Percentiles rank a stretch among this genome's conserved stretches.
Evolutionary conservation across 495 filamentous ascomycete species (phyloP).

Genomic region (Penicillium fimorum): DNA sequence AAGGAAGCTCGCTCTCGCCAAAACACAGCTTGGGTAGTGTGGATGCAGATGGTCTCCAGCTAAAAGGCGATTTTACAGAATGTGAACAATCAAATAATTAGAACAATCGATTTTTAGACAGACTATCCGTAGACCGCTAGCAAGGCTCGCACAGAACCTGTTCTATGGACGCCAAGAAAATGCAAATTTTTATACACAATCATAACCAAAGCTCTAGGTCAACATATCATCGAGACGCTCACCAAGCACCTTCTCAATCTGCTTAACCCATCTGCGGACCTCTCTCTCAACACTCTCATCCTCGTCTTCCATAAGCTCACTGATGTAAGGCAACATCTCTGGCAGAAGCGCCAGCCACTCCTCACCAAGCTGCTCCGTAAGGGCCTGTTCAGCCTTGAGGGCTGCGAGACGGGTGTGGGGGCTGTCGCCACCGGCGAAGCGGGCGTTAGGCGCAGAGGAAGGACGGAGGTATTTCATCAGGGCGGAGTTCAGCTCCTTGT

Average conservation of each 20-base stretch:
- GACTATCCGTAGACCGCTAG: conserved; percentile 11
- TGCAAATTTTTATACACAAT: conserved; percentile 33
- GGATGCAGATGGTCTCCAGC: too few relatives aligned
- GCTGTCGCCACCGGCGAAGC: conserved; percentile 49
- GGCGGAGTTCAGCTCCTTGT: conserved; percentile 76
- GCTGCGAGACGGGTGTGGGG: conserved; percentile 65
- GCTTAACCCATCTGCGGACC: conserved; percentile 79
- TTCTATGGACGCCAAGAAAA: conserved; percentile 29
- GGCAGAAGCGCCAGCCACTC: conserved; percentile 88
- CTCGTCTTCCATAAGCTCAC: conserved; percentile 92
- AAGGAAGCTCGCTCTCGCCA: too few relatives aligned
- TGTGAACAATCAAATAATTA: neutral
- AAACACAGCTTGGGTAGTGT: too few relatives aligned
- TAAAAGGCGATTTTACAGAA: too few relatives aligned
- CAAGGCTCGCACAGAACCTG: conserved; percentile 16
- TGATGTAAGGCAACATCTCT: conserved; percentile 93
- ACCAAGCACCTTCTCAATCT: conserved; percentile 82
- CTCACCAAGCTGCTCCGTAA: conserved; percentile 78
- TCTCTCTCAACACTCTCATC: conserved; percentile 89
- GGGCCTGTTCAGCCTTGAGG: conserved; percentile 70
- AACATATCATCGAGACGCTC: conserved; percentile 89
- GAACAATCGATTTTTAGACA: conserved; percentile 11
- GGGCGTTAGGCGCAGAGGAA: conserved; percentile 57
- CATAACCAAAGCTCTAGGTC: conserved; percentile 49
- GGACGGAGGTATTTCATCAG: conserved; percentile 76